phyloP scores from a whole-genome alignment of 1,139 yeast genomes.

The Geotrichum cucujoidarum region DNA sequence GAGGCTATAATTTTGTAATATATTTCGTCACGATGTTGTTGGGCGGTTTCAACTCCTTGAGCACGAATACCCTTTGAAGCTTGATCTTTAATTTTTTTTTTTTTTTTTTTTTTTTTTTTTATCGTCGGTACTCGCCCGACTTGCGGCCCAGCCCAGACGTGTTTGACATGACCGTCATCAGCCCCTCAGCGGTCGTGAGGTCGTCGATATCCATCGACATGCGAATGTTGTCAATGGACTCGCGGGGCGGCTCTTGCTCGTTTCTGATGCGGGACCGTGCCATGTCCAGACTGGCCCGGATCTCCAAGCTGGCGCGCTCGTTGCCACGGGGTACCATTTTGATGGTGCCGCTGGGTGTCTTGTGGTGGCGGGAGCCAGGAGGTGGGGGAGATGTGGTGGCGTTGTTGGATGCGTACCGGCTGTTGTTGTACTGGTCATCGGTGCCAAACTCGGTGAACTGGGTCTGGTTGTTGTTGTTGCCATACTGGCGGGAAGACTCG shows the following conservation, averaged over 20 bases:
- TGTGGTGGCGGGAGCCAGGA: not conserved
- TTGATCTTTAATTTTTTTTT: no score
- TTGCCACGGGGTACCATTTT: not conserved
- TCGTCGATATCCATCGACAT: conserved; percentile 31
- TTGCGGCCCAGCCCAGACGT: no score
- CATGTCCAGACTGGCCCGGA: conserved; percentile 20
- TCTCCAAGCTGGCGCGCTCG: not conserved
- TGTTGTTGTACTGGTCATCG: conserved; percentile 7
- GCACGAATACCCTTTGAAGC: no score
- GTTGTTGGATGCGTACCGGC: no score
- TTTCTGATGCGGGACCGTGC: conserved; percentile 26
- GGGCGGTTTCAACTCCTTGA: no score
- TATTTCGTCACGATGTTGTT: no score
- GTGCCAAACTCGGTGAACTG: conserved; percentile 10
- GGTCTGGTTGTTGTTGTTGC: not conserved
- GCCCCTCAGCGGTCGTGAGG: conserved; percentile 31
- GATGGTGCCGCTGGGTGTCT: not conserved
- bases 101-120: no score
- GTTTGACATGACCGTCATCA: conserved; percentile 23
- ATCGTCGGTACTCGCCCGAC: no score
- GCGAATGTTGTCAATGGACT: conserved; percentile 28
- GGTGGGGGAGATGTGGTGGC: not conserved
- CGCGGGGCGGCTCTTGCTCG: conserved; percentile 29
- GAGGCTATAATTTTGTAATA: no score
- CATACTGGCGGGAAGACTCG: not conserved